Evolutionary conservation across 306 rosid genomes (phyloP), one percentile per base, ranked within the genome.

Genomic region (Citrullus amarus): DNA sequence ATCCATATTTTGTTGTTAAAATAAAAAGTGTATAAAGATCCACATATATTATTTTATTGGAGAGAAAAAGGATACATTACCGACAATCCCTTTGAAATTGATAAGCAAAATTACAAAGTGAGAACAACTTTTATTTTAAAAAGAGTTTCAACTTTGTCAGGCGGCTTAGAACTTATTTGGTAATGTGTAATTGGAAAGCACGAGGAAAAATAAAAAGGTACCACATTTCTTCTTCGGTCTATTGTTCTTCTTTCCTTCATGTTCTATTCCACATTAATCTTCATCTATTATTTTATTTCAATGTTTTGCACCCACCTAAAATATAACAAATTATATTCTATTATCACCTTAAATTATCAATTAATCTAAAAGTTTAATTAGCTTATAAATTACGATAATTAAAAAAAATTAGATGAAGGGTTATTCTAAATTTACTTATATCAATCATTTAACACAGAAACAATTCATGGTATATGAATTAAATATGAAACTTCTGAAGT

Each of bases 61-160:
- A 44, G 16, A 43, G 2, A 43, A 7, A 7, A 43, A 48, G 2
- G 9, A 48, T 46, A 46, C 20, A 50, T 72, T 50, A 51, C 77
- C 56, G 60, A 48, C 77, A 51, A 50, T 51, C 0, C 16, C 43
- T 73, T 71, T 50, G 76, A 70, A 70, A 28, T 48, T 71, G 13
- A 73, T 14, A 30, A 72, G 13, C 38, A 44, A 2, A 69, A 34
- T 20, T 69, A 44, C 6, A 11, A 70, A 20, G 50, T 44, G 34
- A 71, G 57, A 46, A 44, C 1, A 43, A 44, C 53, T 18, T 68
- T 43, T 38, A 16, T 17, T 68, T 36, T 3, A 0, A 8, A 48
- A 50, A 25, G 77, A 72, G 56, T 48, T 72, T 72, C 28, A 72
- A 72, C 77, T 46, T 72, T 72, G 43, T 48, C 60, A 48, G 77